Evolutionary conservation across 768 basidiomycete species (phyloP).

Genomic region (Termitomyces sp.): DNA sequence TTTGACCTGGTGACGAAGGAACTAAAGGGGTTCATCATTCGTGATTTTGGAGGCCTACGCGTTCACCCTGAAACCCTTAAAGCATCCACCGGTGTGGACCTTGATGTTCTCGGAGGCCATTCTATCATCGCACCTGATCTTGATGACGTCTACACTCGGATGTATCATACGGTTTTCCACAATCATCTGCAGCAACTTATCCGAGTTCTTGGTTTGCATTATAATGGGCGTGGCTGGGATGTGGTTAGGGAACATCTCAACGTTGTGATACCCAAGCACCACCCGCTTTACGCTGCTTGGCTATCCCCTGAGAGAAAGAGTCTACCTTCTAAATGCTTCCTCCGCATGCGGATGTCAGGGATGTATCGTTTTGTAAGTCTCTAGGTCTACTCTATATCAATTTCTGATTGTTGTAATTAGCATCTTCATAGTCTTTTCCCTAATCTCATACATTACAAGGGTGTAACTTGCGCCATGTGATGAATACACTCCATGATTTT

Average conservation of each 20-base stretch:
- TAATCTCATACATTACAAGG: constrained; percentile 47
- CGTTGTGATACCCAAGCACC: constrained; percentile 37
- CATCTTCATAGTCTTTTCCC: constrained; percentile 50
- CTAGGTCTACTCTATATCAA: not conserved
- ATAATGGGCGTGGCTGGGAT: constrained; percentile 48
- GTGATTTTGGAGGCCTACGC: constrained; percentile 53
- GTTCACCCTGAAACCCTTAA: constrained; percentile 46
- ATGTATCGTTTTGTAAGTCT: constrained; percentile 49
- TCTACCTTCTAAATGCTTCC: constrained; percentile 48
- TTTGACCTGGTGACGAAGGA: constrained; percentile 44
- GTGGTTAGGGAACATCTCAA: constrained; percentile 40
- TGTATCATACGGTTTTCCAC: constrained; percentile 55
- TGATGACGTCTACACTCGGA: constrained; percentile 50
- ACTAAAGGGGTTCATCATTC: constrained; percentile 48
- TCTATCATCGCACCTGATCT: constrained; percentile 43
- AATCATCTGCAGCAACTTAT: constrained; percentile 57
- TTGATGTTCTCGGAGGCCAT: constrained; percentile 42
- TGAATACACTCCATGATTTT: not conserved
- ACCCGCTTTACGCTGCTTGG: constrained; percentile 45
- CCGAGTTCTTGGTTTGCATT: constrained; percentile 50
- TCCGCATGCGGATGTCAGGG: constrained; percentile 52
- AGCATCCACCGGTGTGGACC: constrained; percentile 41
- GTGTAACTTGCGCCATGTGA: constrained; percentile 14
- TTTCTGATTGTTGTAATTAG: constrained; percentile 19
- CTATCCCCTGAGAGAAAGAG: constrained; percentile 40